Base-by-base conservation (phyloP, 305 asterid species). In the Plantago rigida region DNA sequence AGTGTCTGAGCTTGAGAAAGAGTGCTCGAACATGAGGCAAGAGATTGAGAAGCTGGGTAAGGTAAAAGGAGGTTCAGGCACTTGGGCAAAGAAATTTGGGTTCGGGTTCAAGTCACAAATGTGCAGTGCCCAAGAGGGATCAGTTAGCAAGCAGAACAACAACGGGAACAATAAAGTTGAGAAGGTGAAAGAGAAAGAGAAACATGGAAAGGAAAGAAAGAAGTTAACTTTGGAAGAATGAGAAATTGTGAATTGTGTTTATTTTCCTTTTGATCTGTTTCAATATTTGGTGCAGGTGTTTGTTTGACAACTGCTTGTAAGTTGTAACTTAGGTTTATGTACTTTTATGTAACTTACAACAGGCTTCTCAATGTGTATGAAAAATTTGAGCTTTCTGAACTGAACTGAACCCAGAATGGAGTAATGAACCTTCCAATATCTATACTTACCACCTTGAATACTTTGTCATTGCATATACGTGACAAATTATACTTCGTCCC, bases 91-190 rank as follows among this genome's bases (percentile, higher is more conserved):
- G 83, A 90, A 79, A 71, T 78, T 91, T 5, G 95, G 96, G 53
- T 79, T 91, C 67, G 69, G 82, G 55, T 39, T 91, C 13, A 91
- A 86, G 84, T 87, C 98, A 7, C 97, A 87, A 62, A 85, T 91
- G 95, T 91, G 97, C 76, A 87, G 95, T 66, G 95, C 96, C 51
- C 83, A 91, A 72, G 96, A 91, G 79, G 94, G 84, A n/a, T 87
- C 96, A 9, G 87, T 87, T 46, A 87, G 86, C 61, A 87, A 90
- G 78, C 89, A 82, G 77, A 75, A 64, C 51, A 75, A 60, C 51
- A 75, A 49, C 44, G 76, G 70, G n/a, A 63, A 56, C 19, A 77
- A 57, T 22, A 84, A 75, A 63, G 63, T 51, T 63, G 97, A 77
- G 62, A 87, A 76, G 81, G 75, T 64, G 2, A 72, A 73, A 60